These are phyloP conservation scores for Pseudocercospora fijiensis DNA, from an alignment of 2,329 filamentous ascomycete species.

Conservation along the genomic window DNA sequence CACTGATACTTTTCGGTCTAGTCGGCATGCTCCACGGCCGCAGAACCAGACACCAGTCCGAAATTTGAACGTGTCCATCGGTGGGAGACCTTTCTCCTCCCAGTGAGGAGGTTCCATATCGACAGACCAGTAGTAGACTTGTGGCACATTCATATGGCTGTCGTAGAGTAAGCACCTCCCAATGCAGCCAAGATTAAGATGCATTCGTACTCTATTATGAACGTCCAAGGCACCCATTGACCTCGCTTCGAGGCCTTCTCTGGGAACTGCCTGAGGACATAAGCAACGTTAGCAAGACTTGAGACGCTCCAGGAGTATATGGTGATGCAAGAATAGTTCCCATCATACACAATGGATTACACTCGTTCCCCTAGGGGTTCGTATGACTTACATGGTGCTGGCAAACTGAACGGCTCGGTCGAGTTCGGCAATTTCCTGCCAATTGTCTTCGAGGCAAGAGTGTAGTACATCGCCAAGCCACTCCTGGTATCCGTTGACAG, in stretches of 20 bases:
- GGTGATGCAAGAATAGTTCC: background rate
- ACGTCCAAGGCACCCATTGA: slow-evolving; percentile 39
- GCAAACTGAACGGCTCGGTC: slow-evolving; percentile 40
- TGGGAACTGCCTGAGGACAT: slow-evolving; percentile 32
- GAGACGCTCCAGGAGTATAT: background rate
- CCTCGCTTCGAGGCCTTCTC: slow-evolving; percentile 36
- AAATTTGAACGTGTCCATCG: slow-evolving; percentile 38
- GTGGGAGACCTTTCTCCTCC: slow-evolving; percentile 28
- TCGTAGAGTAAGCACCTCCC: background rate
- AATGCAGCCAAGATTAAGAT: background rate
- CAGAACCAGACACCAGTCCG: slow-evolving; percentile 40
- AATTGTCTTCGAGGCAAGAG: slow-evolving; percentile 38
- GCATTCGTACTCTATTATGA: slow-evolving; percentile 35
- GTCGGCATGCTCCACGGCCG: slow-evolving; percentile 36
- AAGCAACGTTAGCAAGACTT: background rate
- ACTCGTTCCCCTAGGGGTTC: background rate
- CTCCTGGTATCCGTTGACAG: slow-evolving; percentile 38
- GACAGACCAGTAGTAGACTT: slow-evolving; percentile 42
- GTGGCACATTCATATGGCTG: slow-evolving; percentile 40
- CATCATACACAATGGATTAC: background rate
- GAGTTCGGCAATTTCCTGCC: slow-evolving; percentile 36
- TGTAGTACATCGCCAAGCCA: slow-evolving; percentile 39
- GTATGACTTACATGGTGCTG: slow-evolving; percentile 27
- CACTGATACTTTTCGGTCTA: slow-evolving; percentile 36
- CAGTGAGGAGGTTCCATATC: slow-evolving; percentile 33